Conservation (phyloP, 352 stramenopile species). For the Hyaloperonospora arabidopsidis region DNA sequence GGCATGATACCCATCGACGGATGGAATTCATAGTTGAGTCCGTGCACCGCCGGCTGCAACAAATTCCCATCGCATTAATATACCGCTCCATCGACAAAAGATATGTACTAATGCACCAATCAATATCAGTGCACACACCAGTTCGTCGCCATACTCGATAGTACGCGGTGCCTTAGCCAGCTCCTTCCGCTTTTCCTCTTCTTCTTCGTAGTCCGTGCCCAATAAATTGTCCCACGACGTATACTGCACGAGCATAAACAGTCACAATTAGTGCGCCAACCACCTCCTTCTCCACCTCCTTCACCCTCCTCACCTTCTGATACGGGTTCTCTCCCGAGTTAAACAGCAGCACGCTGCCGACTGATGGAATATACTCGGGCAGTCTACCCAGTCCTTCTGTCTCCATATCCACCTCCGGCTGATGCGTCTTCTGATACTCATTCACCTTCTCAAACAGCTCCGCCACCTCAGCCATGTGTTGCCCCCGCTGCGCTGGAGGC, state of each 20-base stretch:
- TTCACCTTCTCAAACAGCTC: conserved; percentile 84
- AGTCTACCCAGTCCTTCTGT: conserved; percentile 73
- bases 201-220: conserved; percentile 78
- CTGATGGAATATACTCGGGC: conserved; percentile 73
- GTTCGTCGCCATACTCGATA: conserved; percentile 70
- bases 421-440: conserved; percentile 59
- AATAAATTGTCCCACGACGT: conserved; percentile 84
- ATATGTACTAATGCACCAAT: neutral
- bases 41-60: conserved; percentile 45
- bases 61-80: conserved; percentile 1
- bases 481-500: conserved; percentile 56
- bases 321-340: conserved; percentile 86
- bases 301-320: conserved; percentile 47
- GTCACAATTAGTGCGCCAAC: conserved; percentile 3
- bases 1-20: conserved; percentile 58
- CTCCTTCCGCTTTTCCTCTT: conserved; percentile 81
- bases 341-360: conserved; percentile 79
- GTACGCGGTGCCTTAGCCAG: conserved; percentile 71
- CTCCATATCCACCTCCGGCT: conserved; percentile 73
- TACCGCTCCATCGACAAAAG: neutral
- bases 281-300: neutral
- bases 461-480: conserved; percentile 74
- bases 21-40: conserved; percentile 76
- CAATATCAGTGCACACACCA: conserved; percentile 31
- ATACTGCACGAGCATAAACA: conserved; percentile 42